Evolutionary conservation across 495 filamentous ascomycete species (phyloP), one percentile per base, ranked within the genome.

Genomic region (Neurospora tetraspora): DNA sequence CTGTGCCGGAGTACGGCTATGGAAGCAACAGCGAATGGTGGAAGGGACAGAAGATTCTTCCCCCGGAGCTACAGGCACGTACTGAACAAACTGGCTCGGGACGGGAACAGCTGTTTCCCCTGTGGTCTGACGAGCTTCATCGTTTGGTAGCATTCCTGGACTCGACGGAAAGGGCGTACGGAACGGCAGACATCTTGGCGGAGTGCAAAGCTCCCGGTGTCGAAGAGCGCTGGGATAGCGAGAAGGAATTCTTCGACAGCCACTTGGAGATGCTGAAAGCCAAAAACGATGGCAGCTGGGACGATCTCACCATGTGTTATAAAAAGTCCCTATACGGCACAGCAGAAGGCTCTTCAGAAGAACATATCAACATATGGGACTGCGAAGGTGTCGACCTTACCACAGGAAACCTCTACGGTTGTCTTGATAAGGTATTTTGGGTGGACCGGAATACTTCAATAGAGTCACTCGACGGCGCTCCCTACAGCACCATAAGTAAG

Each of bases 101-200:
- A 18, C 27, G 12, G 18, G 68, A 79, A 34, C 74, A 79, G 6
- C 36, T 68, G 14, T n/a, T 12, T 5, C 73, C 77, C 4, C 80
- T 84, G 20, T 82, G 90, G 71, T 68, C 82, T 20, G 81, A 85
- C 31, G 90, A 92, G 77, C 77, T 88, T 20, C 94, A 97, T 77
- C 89, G 94, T 34, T 76, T 97, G n/a, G 88, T 97, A 82, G 94
- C 93, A 27, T 97, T 98, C 76, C 84, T 97, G 39, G 92, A 96
- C 74, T 82, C 79, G 23, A 93, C 94, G 14, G 86, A 90, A 7
- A 89, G 94, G 53, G 88, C 90, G n/a, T 98, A 96, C 80, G 94
- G 92, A 8, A 93, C 91, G 71, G 85, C 85, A 18, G 92, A 94
- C 75, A 71, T 73, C 27, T 74, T 83, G 18, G 69, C 78, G 1